Evolutionary conservation across 768 basidiomycete genomes (phyloP), one percentile per base, ranked within the genome.

Genomic region (Leccinum disarticulatum): DNA sequence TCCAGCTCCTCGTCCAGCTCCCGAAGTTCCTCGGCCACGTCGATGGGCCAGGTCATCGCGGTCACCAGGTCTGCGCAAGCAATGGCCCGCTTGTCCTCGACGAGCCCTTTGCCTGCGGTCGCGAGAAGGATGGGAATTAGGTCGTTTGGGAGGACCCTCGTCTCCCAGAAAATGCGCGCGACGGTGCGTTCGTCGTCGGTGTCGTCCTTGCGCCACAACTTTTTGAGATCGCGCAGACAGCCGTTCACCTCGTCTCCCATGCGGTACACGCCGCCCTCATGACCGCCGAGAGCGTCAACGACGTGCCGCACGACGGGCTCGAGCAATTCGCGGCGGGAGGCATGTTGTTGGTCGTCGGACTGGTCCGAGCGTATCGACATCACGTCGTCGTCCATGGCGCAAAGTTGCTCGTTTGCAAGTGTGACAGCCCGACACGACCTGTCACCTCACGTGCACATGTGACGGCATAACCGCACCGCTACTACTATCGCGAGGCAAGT

Each of bases 41-140:
- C 93, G 56, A 99, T 96, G 1, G 97, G 97, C 97, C 97, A 99
- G 1, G 96, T 98, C 91, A 99, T 92, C 0, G 95, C 95, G 0
- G 93, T 91, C 71, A 98, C 87, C 25, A 99, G 79, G 70, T 98
- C 97, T 8, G 87, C 88, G 63, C 88, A 90, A 1, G 87, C 84
- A 28, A 96, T 82, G 0, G 92, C 93, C 52, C 91, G 80, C 66
- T 88, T 90, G 74, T 94, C 91, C 63, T 93, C 91, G 33, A 90
- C 86, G 22, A 79, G 73, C 0, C 91, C 91, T 54, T 85, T 83
- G 11, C 91, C 90, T 1, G 91, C 90, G 0, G 92, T 94, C 60
- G 82, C 82, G 52, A 91, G 79, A 13, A 98, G 79, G 56, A 98
- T 90, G 17, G 93, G 90, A 19, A 98, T 76, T 53, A 98, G 79